These are phyloP conservation scores for Panicum miliaceum DNA, from an alignment of 176 grass and related monocot species.

Conservation along the genomic window DNA sequence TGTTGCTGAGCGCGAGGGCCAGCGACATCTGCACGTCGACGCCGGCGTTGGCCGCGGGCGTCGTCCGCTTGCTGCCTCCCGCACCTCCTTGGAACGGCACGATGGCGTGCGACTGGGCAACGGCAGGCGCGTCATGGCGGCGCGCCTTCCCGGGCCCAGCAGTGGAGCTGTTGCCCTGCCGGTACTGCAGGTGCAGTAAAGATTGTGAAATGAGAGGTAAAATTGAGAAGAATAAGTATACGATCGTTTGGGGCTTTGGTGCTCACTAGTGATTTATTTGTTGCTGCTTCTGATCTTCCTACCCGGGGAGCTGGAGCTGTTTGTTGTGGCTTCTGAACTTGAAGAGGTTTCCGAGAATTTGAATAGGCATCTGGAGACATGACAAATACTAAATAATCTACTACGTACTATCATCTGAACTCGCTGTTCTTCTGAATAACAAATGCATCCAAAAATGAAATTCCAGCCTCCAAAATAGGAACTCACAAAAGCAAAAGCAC, in stretches of 20 bases:
- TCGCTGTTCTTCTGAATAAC: not conserved
- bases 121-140: slow-evolving; percentile 14
- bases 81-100: slow-evolving; percentile 69
- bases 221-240: not conserved
- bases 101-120: slow-evolving; percentile 47
- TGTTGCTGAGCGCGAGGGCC: slow-evolving; percentile 85
- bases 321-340: slow-evolving; percentile 45
- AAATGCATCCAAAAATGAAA: slow-evolving; percentile 14
- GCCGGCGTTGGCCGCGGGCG: slow-evolving; percentile 41
- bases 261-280: slow-evolving; percentile 45
- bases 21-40: slow-evolving; percentile 80
- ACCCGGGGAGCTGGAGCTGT: slow-evolving; percentile 48
- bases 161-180: slow-evolving; percentile 40
- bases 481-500: not conserved
- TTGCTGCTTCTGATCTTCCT: slow-evolving; percentile 23
- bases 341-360: slow-evolving; percentile 45
- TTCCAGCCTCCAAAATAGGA: not conserved
- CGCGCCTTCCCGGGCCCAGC: slow-evolving; percentile 42
- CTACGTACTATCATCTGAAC: not conserved
- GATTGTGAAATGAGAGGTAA: not conserved
- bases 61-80: slow-evolving; percentile 1
- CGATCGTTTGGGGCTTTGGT: not conserved
- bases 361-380: slow-evolving; percentile 50
- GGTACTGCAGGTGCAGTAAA: slow-evolving; percentile 18
- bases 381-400: not conserved